Evolutionary conservation across 1,284 basidiomycete genomes (phyloP), one percentile per base, ranked within the genome.

Genomic region (Sporisorium exsertum): DNA sequence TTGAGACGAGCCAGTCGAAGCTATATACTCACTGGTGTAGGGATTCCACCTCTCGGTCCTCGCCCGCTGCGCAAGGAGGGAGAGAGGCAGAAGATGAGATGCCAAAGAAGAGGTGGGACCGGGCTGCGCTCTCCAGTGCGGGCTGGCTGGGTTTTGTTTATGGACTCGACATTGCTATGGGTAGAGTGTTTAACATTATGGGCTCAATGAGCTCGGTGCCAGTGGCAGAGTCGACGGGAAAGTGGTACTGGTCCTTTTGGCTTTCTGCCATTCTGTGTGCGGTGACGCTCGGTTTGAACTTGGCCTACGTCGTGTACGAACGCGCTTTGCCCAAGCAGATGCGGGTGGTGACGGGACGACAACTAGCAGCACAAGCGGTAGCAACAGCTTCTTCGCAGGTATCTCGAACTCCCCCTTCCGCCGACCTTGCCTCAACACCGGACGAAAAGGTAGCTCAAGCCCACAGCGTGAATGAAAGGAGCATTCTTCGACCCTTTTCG

Each of bases 211-310:
- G 81, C 7, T 81, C 86, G 0, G 79, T 87, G 1, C 87, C 87
- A 2, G 85, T 87, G 69, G 79, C 72, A 5, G 64, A 86, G 20
- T 65, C 81, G 46, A 85, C 85, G n/a, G 86, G 85, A 69, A 69
- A 66, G 59, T 86, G 81, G 79, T 85, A 84, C 27, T 87, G 86
- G 84, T 78, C 84, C 1, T 79, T 87, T 52, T 87, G 87, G 81
- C 80, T 87, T 10, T 85, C 86, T 0, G 73, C 81, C 9, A 85
- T 86, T 54, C 53, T 84, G 35, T 80, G 77, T 37, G 81, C 47
- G 1, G 53, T 80, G 45, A 84, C 83, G 26, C 69, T 85, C 12
- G 62, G 35, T 1, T 27, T 85, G 55, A 82, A 84, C 42, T 55
- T 84, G 45, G 73, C 46, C 15, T 87, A 87, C 76, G 84, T 84